These are phyloP conservation scores for Vicia sativa DNA, from an alignment of 306 rosid species.

Conservation along the genomic window DNA sequence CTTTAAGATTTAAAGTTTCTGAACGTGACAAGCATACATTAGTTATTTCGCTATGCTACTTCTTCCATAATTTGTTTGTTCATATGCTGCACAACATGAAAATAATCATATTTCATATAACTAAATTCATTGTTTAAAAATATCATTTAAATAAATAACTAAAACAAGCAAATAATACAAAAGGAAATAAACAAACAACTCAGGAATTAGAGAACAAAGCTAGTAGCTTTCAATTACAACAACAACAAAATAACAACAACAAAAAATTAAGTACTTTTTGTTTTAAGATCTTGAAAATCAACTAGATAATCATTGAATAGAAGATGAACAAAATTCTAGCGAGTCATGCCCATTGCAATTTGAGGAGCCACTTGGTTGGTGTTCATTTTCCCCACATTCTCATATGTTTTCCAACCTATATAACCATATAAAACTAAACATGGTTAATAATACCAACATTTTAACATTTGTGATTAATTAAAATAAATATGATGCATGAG, in stretches of 20 bases:
- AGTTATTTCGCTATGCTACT: too few relatives aligned
- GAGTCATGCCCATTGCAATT: constrained; percentile 38
- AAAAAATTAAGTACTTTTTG: constrained; percentile 13
- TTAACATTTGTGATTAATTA: background rate
- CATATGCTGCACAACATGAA: too few relatives aligned
- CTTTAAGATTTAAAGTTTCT: too few relatives aligned
- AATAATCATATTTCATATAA: too few relatives aligned
- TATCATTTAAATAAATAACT: too few relatives aligned
- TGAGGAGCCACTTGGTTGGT: constrained; percentile 33
- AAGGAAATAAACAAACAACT: background rate
- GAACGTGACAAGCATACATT: too few relatives aligned
- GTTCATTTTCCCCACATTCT: constrained; percentile 29
- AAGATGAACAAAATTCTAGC: constrained; percentile 21
- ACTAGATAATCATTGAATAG: background rate
- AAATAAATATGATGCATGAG: too few relatives aligned
- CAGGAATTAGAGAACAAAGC: constrained; percentile 1
- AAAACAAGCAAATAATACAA: background rate
- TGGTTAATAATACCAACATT: background rate
- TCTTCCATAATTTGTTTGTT: too few relatives aligned
- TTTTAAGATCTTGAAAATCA: background rate
- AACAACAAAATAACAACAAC: background rate
- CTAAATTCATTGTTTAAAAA: too few relatives aligned
- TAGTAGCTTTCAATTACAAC: background rate
- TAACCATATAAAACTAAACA: background rate
- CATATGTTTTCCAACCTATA: constrained; percentile 40